Evolutionary conservation across 805 yeast species (phyloP).

Genomic region (Zygosaccharomyces kombuchaensis): DNA sequence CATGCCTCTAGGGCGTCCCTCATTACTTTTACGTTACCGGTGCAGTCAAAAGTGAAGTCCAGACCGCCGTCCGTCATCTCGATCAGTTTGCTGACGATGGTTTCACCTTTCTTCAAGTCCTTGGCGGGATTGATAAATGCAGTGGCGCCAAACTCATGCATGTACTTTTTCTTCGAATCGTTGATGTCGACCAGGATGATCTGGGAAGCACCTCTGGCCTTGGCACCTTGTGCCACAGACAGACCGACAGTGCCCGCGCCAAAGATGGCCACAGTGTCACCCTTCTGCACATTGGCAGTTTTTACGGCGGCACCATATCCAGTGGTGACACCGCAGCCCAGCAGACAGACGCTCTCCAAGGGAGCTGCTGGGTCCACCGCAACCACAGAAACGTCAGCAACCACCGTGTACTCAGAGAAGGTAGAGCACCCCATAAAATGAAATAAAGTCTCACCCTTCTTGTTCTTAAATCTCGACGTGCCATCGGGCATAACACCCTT

Average conservation of each 20-base stretch:
- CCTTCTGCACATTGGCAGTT: slow-evolving; percentile 80
- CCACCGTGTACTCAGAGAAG: slow-evolving; percentile 95
- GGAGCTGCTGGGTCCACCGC: slow-evolving; percentile 84
- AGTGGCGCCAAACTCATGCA: slow-evolving; percentile 87
- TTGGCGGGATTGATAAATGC: slow-evolving; percentile 80
- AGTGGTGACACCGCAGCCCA: slow-evolving; percentile 98
- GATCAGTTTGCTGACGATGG: slow-evolving; percentile 75
- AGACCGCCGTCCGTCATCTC: slow-evolving; percentile 96
- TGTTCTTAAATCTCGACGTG: slow-evolving; percentile 78
- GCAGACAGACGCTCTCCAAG: slow-evolving; percentile 79
- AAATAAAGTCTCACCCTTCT: slow-evolving; percentile 72
- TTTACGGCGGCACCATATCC: slow-evolving; percentile 97
- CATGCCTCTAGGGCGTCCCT: slow-evolving; percentile 94
- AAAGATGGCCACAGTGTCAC: slow-evolving; percentile 92
- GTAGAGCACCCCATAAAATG: slow-evolving; percentile 99
- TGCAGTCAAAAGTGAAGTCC: slow-evolving; percentile 95
- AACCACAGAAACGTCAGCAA: slow-evolving; percentile 94
- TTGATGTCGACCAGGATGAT: slow-evolving; percentile 86
- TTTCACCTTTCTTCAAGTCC: slow-evolving; percentile 64
- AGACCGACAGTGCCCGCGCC: slow-evolving; percentile 98
- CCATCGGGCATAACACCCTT: slow-evolving; percentile 99
- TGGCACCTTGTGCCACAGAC: slow-evolving; percentile 94
- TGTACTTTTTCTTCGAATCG: slow-evolving; percentile 80
- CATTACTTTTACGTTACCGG: slow-evolving; percentile 95
- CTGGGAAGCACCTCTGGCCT: slow-evolving; percentile 70